Conservation (phyloP, 78 protist genomes). For the Capsaspora owczarzaki region DNA sequence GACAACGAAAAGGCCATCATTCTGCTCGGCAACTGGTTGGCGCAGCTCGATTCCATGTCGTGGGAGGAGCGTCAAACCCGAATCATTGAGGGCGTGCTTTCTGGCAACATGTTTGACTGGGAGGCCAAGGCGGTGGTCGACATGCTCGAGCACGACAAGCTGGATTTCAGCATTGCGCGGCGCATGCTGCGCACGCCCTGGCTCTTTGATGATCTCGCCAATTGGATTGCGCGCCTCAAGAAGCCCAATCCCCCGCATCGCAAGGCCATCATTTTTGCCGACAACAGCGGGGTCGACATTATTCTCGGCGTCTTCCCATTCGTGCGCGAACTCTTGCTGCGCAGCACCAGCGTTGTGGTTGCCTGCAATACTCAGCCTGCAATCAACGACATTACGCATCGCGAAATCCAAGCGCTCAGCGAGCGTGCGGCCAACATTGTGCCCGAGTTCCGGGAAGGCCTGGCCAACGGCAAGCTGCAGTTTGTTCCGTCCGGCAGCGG, state of each 20-base stretch:
- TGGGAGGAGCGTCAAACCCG: background rate
- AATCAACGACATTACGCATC: conserved; percentile 14
- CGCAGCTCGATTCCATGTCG: background rate
- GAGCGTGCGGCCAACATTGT: background rate
- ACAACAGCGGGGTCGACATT: conserved; percentile 24
- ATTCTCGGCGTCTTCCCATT: conserved; percentile 16
- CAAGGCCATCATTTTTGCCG: conserved; percentile 12
- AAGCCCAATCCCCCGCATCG: background rate
- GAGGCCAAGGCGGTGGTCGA: conserved; percentile 11
- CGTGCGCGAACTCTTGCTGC: conserved; percentile 3
- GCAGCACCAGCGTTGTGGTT: conserved; percentile 7
- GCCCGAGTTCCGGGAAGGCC: background rate
- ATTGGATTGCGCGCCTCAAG: background rate
- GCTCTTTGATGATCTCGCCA: background rate
- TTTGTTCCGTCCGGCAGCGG: background rate
- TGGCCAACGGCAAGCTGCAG: background rate
- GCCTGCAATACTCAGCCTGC: conserved; percentile 10
- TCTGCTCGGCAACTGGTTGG: background rate
- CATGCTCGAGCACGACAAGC: background rate
- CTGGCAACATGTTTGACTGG: conserved; percentile 30
- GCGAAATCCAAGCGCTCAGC: background rate
- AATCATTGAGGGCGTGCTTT: conserved; percentile 7
- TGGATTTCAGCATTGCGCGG: conserved; percentile 11
- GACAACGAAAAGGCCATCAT: too few relatives aligned
- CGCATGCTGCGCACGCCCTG: background rate